Conservation (phyloP, 2,329 filamentous ascomycete genomes). For the Cryphonectria naterciae region DNA sequence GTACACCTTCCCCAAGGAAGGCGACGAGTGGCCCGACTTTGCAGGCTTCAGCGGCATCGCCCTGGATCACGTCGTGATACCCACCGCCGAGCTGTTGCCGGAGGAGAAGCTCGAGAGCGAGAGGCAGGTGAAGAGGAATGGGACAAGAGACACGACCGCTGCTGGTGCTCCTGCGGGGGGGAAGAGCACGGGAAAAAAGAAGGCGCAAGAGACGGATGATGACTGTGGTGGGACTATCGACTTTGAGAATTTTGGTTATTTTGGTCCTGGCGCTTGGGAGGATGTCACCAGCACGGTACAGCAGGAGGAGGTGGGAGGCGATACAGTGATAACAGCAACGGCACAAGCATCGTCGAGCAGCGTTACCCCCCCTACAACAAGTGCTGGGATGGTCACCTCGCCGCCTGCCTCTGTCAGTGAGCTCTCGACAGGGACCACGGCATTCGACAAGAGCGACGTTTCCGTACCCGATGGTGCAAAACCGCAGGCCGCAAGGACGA, state of each 20-base stretch:
- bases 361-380: conserved; percentile 35
- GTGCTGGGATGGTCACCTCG: conserved; percentile 32
- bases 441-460: conserved; percentile 24
- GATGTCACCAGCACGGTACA: conserved; percentile 44
- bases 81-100: conserved; percentile 48
- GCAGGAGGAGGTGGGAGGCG: neutral
- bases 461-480: neutral
- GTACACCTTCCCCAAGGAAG: conserved; percentile 60
- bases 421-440: conserved; percentile 27
- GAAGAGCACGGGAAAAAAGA: neutral
- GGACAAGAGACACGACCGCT: neutral
- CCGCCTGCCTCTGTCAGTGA: conserved; percentile 33
- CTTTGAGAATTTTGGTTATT: conserved; percentile 57
- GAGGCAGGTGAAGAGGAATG: conserved; percentile 48
- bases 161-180: neutral
- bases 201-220: conserved; percentile 31
- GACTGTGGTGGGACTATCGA: neutral
- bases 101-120: conserved; percentile 58
- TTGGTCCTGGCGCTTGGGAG: conserved; percentile 51
- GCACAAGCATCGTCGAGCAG: neutral
- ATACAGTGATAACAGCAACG: neutral
- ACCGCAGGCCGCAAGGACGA: neutral
- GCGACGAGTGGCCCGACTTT: conserved; percentile 62
- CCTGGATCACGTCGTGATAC: conserved; percentile 38
- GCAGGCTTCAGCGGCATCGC: conserved; percentile 32